Conservation (phyloP, 495 filamentous ascomycete genomes). For the Penicillium canescens region DNA sequence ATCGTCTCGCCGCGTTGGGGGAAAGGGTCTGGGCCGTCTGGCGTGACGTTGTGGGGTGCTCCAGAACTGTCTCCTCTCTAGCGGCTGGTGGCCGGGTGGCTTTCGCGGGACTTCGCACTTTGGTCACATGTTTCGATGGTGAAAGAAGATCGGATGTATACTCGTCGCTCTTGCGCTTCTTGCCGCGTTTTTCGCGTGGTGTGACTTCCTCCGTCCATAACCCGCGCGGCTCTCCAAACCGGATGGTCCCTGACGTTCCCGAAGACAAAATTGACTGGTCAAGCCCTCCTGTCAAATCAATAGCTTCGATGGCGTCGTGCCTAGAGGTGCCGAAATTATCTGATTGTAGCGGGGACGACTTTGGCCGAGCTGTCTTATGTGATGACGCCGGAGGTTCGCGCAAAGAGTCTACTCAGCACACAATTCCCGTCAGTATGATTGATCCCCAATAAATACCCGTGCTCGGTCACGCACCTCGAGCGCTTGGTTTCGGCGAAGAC, state of each 20-base stretch:
- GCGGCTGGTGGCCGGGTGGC: constrained; percentile 1
- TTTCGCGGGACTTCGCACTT: constrained; percentile 23
- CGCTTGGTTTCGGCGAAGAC: constrained; percentile 13
- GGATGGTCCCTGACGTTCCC: constrained; percentile 42
- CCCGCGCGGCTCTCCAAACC: constrained; percentile 52
- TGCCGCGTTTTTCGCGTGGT: constrained; percentile 51
- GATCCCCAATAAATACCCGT: not conserved
- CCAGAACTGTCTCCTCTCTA: not conserved
- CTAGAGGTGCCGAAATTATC: constrained; percentile 20
- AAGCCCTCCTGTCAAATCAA: constrained; percentile 69
- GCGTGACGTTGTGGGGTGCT: not conserved
- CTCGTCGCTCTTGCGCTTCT: constrained; percentile 76
- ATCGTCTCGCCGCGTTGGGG: constrained; percentile 3
- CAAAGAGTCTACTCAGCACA: constrained; percentile 5
- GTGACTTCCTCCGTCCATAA: constrained; percentile 64
- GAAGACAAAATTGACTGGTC: constrained; percentile 42
- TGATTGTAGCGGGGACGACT: constrained; percentile 24
- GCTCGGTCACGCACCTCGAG: constrained; percentile 21
- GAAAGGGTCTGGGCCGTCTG: not conserved
- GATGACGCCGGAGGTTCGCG: constrained; percentile 22
- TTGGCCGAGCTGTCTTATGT: constrained; percentile 10
- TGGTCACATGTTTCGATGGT: constrained; percentile 26
- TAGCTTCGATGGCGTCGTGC: constrained; percentile 52
- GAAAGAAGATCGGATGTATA: constrained; percentile 51
- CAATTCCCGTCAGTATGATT: not conserved